These are phyloP conservation scores for Cryptococcus floricola DNA, from an alignment of 1,284 basidiomycete genomes.

Conservation along the genomic window DNA sequence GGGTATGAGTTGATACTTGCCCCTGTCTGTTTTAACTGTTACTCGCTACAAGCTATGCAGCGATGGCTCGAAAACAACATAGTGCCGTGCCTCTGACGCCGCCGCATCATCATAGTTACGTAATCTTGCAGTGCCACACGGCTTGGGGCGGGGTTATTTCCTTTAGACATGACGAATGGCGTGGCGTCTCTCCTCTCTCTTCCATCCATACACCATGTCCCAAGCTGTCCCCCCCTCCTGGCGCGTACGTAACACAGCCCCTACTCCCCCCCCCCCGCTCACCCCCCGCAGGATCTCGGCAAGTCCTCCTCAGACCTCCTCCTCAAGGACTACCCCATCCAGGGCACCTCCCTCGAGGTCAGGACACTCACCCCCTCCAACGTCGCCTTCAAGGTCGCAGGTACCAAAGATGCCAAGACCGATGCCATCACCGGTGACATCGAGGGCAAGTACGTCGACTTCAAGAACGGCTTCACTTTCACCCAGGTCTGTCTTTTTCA, in stretches of 20 bases:
- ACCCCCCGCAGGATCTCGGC: conserved; percentile 70
- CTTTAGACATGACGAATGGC: background rate
- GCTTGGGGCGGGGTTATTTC: background rate
- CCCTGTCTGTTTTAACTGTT: no score
- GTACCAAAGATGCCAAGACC: conserved; percentile 68
- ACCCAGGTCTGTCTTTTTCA: conserved; percentile 58
- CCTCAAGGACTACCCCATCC: conserved; percentile 85
- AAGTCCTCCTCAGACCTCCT: conserved; percentile 96
- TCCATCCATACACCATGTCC: conserved; percentile 19
- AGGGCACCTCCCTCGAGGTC: conserved; percentile 75
- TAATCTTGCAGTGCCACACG: background rate
- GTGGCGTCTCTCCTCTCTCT: no score
- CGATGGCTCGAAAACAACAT: background rate
- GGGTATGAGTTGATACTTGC: no score
- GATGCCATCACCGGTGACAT: conserved; percentile 75
- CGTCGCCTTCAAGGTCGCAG: conserved; percentile 83
- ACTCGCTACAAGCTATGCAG: no score
- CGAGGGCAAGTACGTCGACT: conserved; percentile 86
- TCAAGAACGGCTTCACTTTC: conserved; percentile 82
- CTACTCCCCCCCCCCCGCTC: background rate
- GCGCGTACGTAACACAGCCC: conserved; percentile 63
- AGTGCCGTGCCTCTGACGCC: background rate
- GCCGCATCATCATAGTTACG: background rate
- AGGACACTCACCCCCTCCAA: conserved; percentile 92
- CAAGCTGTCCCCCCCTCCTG: conserved; percentile 72